Evolutionary conservation across 768 basidiomycete species (phyloP).

Genomic region (Lactarius sp.): DNA sequence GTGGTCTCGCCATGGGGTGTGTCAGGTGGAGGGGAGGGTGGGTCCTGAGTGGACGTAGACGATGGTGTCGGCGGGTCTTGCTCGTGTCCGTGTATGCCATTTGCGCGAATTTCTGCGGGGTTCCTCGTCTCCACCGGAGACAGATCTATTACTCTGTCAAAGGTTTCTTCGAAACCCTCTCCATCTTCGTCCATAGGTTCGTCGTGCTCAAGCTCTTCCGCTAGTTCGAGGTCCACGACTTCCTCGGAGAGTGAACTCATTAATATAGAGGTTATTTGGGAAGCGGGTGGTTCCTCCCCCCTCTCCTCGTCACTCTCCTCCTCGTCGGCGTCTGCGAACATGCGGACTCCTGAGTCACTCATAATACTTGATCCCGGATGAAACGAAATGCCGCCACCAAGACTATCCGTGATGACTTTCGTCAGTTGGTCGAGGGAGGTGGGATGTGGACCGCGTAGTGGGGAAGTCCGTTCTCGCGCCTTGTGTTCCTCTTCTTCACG

Average conservation of each 20-base stretch:
- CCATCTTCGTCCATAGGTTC: conserved; percentile 35
- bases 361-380: conserved; percentile 49
- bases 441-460: conserved; percentile 3
- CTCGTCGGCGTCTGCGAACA: conserved; percentile 56
- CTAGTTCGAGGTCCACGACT: conserved; percentile 52
- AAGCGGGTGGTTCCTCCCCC: conserved; percentile 34
- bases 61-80: conserved; percentile 20
- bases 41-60: conserved; percentile 36
- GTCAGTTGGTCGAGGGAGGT: conserved; percentile 18
- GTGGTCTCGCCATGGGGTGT: conserved; percentile 41
- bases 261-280: conserved; percentile 11
- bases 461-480: conserved; percentile 5
- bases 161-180: conserved; percentile 23
- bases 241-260: conserved; percentile 40
- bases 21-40: conserved; percentile 24
- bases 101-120: conserved; percentile 25
- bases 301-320: conserved; percentile 56
- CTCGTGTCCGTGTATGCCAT: conserved; percentile 20
- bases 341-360: conserved; percentile 46
- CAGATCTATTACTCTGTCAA: conserved; percentile 31
- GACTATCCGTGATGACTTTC: conserved; percentile 18
- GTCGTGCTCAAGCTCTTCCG: conserved; percentile 57
- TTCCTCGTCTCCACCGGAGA: conserved; percentile 33
- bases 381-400: conserved; percentile 53
- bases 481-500: conserved; percentile 36